A percentile compares a stretch with the other conserved stretches of the same genome.
Conservation (phyloP, 768 basidiomycete species). For the Russula ochroleuca region DNA sequence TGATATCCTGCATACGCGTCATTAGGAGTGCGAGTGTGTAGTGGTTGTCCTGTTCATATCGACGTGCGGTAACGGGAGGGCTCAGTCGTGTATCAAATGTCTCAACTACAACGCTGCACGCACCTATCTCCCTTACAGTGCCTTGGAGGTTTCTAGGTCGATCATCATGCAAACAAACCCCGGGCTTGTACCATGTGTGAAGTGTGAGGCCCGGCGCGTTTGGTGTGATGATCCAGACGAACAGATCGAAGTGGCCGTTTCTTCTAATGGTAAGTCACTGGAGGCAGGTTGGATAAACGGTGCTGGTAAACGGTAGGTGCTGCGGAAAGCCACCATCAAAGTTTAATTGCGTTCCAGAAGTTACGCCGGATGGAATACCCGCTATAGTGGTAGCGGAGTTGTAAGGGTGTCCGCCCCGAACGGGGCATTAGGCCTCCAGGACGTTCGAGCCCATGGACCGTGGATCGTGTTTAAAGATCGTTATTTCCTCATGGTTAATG, state of each 20-base stretch:
- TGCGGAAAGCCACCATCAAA: constrained; percentile 11
- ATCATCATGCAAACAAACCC: background rate
- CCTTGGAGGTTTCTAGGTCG: background rate
- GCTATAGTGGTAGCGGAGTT: background rate
- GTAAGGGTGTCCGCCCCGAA: background rate
- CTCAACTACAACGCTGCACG: background rate
- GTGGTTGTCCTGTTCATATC: background rate
- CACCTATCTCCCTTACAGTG: too few species aligned
- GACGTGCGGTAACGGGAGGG: background rate
- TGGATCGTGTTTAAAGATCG: background rate
- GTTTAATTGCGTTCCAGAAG: background rate
- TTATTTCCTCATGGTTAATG: background rate
- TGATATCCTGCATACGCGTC: background rate
- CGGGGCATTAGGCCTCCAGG: background rate
- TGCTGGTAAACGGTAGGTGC: background rate
- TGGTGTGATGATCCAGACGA: background rate
- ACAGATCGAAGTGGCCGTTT: background rate
- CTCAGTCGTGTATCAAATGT: background rate
- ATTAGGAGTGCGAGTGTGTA: background rate
- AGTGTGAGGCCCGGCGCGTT: background rate
- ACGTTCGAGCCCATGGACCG: background rate
- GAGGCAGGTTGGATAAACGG: background rate
- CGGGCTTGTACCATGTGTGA: background rate
- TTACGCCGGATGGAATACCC: background rate
- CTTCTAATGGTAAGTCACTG: background rate